These are phyloP conservation scores for Phytophthora cactorum DNA, from an alignment of 352 stramenopile species.

Conservation along the genomic window DNA sequence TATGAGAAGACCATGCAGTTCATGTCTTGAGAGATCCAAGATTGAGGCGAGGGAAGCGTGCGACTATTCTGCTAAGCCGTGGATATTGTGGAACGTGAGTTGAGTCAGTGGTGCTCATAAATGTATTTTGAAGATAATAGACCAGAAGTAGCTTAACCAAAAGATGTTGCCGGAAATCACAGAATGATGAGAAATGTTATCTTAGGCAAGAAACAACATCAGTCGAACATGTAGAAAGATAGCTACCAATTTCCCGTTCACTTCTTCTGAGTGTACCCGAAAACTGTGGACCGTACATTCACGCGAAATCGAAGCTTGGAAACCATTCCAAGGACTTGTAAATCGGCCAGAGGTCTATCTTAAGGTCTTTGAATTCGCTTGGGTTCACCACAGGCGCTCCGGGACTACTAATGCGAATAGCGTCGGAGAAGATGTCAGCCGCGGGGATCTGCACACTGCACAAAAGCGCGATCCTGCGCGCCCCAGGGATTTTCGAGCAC, in stretches of 20 bases:
- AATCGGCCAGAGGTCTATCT: too few species aligned
- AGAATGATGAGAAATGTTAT: too few species aligned
- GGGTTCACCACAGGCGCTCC: too few species aligned
- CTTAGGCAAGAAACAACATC: too few species aligned
- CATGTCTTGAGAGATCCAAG: constrained; percentile 49
- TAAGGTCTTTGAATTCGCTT: too few species aligned
- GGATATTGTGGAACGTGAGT: neutral
- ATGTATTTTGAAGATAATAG: constrained; percentile 25
- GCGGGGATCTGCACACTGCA: too few species aligned
- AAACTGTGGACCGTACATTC: too few species aligned
- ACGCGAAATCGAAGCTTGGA: neutral
- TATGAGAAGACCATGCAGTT: constrained; percentile 88
- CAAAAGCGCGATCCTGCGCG: too few species aligned
- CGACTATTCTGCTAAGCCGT: constrained; percentile 4
- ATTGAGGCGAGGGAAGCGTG: constrained; percentile 1
- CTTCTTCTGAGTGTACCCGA: neutral
- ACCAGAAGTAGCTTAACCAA: neutral
- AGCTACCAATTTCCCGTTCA: neutral
- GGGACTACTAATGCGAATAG: too few species aligned
- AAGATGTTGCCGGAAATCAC: too few species aligned
- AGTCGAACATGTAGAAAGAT: neutral
- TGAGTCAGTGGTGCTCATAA: neutral
- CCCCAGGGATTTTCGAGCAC: neutral
- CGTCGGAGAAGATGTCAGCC: too few species aligned
- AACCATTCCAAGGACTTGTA: neutral